Evolutionary conservation across 202 grass and related monocot genomes (phyloP).

Genomic region (Miscanthus sacchariflorus): DNA sequence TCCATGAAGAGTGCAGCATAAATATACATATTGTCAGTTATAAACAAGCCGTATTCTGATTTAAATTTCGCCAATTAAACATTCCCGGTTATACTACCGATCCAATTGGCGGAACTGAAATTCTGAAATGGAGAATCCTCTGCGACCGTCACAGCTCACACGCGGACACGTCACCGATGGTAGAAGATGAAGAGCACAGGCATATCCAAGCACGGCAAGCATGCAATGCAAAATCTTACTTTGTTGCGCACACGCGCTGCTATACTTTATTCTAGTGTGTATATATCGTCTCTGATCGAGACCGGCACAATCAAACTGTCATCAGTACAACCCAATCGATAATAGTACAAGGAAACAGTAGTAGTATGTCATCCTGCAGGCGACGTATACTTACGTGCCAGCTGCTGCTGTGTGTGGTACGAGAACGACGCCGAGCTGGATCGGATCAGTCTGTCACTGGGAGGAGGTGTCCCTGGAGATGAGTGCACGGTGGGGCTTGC

Average conservation of each 20-base stretch:
- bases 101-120: not conserved
- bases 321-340: constrained; percentile 22
- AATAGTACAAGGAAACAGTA: constrained; percentile 4
- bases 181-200: not conserved
- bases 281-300: not conserved
- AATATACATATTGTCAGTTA: not conserved
- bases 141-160: not conserved
- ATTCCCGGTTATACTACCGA: not conserved
- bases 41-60: not conserved
- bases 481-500: constrained; percentile 41
- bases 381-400: not conserved
- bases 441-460: not conserved
- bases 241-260: not conserved
- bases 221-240: not conserved
- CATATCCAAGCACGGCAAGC: not conserved
- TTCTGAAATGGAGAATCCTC: not conserved
- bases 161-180: not conserved
- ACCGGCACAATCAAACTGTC: not conserved
- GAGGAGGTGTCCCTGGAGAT: constrained; percentile 13
- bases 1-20: not conserved
- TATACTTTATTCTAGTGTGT: not conserved
- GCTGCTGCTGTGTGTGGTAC: not conserved
- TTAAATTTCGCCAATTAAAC: not conserved
- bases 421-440: not conserved
- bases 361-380: not conserved